Conservation (phyloP, 495 filamentous ascomycete genomes). For the Aspergillus coremiiformis region DNA sequence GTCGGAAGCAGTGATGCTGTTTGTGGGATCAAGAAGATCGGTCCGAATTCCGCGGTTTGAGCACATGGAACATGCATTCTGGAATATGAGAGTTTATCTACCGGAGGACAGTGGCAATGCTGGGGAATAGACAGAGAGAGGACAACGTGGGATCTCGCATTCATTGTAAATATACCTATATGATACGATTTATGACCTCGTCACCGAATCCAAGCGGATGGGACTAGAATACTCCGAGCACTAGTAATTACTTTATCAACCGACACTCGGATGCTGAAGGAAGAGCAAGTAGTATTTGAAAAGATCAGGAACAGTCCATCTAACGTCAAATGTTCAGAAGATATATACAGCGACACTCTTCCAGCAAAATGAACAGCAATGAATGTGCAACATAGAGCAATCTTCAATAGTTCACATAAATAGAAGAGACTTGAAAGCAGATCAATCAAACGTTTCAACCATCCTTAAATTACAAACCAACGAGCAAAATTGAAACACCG, state of each 20-base stretch:
- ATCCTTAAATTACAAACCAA: conserved; percentile 8
- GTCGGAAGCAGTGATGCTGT: conserved; percentile 21
- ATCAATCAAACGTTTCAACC: not conserved
- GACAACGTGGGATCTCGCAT: not conserved
- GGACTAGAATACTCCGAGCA: not conserved
- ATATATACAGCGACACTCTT: conserved; percentile 2
- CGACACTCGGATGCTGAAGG: not conserved
- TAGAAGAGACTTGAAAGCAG: not conserved
- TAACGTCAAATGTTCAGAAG: conserved; percentile 1
- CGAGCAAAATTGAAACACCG: conserved; percentile 6
- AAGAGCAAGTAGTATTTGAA: not conserved
- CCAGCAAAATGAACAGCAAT: not conserved
- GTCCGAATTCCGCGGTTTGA: conserved; percentile 28
- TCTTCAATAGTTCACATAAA: not conserved
- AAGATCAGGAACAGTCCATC: not conserved
- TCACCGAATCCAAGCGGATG: not conserved
- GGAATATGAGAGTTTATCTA: conserved; percentile 38
- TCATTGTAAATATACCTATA: not conserved
- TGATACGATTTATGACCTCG: not conserved
- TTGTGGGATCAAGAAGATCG: conserved; percentile 18
- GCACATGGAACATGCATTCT: conserved; percentile 35
- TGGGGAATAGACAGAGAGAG: not conserved
- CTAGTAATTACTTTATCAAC: not conserved
- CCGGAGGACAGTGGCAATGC: not conserved
- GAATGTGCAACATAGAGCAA: not conserved